phyloP scores from a whole-genome alignment of 169 alveolate species.

The Plasmodium knowlesi region DNA sequence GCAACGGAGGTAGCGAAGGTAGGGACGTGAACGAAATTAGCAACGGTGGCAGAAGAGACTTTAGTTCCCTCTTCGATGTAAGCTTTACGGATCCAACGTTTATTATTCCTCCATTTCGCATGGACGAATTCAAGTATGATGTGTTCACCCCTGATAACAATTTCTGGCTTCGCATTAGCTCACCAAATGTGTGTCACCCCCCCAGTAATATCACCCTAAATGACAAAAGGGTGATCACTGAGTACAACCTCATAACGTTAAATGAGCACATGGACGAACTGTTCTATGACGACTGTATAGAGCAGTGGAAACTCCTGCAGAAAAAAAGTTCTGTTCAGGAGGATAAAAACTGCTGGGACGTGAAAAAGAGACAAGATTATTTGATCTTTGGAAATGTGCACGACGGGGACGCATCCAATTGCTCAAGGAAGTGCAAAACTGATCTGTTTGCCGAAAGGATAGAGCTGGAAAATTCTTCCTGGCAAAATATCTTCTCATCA shows the following conservation, averaged over 20 bases:
- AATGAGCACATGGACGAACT: slow-evolving; percentile 7
- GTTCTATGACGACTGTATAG: slow-evolving; percentile 28
- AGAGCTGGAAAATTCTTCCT: not conserved
- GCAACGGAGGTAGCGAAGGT: not conserved
- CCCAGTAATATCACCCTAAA: slow-evolving; percentile 14
- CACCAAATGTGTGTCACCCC: not conserved
- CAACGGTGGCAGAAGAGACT: not conserved
- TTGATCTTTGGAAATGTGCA: slow-evolving; percentile 11
- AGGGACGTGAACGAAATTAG: not conserved
- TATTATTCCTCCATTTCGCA: slow-evolving; percentile 23
- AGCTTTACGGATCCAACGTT: slow-evolving; percentile 9
- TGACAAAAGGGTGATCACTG: slow-evolving; percentile 12
- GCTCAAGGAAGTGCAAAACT: not conserved
- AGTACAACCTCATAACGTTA: slow-evolving; percentile 21
- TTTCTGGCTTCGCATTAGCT: slow-evolving; percentile 6
- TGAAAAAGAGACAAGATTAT: not conserved
- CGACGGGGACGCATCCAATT: not conserved
- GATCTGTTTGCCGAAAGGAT: not conserved
- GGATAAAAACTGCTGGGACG: not conserved
- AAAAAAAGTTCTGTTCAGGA: not conserved
- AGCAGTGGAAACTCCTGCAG: slow-evolving; percentile 26
- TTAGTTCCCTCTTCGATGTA: not conserved
- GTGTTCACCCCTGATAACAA: slow-evolving; percentile 13
- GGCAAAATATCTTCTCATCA: slow-evolving; percentile 6
- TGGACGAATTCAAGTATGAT: slow-evolving; percentile 8